Percentiles rank a stretch among this genome's conserved stretches.
Conservation (phyloP, 179 eudicot species). For the Gypsophila paniculata region DNA sequence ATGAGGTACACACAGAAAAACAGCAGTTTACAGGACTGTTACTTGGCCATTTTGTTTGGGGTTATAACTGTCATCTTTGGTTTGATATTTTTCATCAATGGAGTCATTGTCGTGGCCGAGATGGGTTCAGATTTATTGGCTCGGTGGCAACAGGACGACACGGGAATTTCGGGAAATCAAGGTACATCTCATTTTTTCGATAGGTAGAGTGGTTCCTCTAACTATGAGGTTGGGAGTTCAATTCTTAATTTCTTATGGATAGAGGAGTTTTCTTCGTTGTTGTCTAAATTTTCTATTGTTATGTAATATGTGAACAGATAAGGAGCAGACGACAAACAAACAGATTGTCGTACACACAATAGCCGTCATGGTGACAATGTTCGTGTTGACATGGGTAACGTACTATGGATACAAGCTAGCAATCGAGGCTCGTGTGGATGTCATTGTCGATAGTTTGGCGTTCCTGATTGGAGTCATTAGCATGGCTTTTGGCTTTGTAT, state of each 20-base stretch:
- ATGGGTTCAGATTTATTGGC: slow-evolving; percentile 28
- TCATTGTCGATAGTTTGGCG: slow-evolving; percentile 27
- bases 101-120: slow-evolving; percentile 32
- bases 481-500: slow-evolving; percentile 37
- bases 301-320: slow-evolving; percentile 22
- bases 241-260: too few species aligned
- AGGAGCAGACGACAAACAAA: slow-evolving; percentile 24
- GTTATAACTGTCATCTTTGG: slow-evolving; percentile 38
- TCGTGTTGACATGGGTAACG: slow-evolving; percentile 32
- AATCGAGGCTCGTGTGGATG: slow-evolving; percentile 24
- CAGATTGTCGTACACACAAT: slow-evolving; percentile 18
- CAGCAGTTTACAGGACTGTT: slow-evolving; percentile 13
- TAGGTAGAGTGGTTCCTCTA: neutral
- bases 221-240: too few species aligned
- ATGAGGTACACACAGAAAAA: neutral
- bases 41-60: slow-evolving; percentile 30
- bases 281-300: neutral
- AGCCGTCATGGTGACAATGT: slow-evolving; percentile 26
- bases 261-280: neutral
- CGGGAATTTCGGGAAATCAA: slow-evolving; percentile 18
- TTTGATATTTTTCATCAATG: slow-evolving; percentile 28
- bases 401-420: slow-evolving; percentile 38
- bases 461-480: slow-evolving; percentile 33
- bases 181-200: slow-evolving; percentile 20
- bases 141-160: slow-evolving; percentile 18